These are phyloP conservation scores for Bombardia bombarda DNA, from an alignment of 495 filamentous ascomycete species.

Conservation along the genomic window DNA sequence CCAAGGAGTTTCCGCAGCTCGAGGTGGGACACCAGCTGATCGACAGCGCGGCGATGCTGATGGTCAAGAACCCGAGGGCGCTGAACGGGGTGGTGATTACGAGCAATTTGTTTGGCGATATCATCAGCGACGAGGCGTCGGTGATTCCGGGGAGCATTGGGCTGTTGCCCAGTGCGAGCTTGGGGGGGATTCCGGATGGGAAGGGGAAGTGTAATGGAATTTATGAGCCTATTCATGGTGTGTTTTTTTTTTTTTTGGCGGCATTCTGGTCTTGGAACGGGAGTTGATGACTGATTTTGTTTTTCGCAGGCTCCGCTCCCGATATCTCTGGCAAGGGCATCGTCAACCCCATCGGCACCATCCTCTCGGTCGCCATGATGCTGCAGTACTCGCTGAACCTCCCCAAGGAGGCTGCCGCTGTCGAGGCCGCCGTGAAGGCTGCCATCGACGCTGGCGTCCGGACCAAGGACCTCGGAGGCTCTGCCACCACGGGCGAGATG, in stretches of 20 bases:
- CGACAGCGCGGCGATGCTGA: conserved; percentile 92
- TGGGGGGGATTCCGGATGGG: conserved; percentile 78
- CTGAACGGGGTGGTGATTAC: conserved; percentile 92
- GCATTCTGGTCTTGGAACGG: too few species aligned
- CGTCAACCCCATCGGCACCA: conserved; percentile 77
- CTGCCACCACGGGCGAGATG: conserved; percentile 61
- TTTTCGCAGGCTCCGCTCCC: conserved; percentile 59
- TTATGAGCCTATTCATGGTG: conserved; percentile 97
- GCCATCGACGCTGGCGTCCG: conserved; percentile 67
- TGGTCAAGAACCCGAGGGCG: conserved; percentile 88
- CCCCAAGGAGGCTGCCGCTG: conserved; percentile 58
- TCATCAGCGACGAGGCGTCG: conserved; percentile 92
- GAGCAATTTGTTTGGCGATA: conserved; percentile 94
- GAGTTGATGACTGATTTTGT: too few species aligned
- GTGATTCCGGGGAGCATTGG: conserved; percentile 92
- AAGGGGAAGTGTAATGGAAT: conserved; percentile 73
- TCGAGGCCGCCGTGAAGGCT: conserved; percentile 73
- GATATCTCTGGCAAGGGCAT: conserved; percentile 83
- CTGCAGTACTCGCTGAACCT: conserved; percentile 79
- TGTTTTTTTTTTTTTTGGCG: conserved; percentile 16
- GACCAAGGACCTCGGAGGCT: conserved; percentile 76
- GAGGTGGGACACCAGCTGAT: conserved; percentile 86
- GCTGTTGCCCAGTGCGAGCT: conserved; percentile 78
- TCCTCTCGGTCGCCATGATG: conserved; percentile 88
- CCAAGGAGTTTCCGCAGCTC: conserved; percentile 81